Conservation (phyloP, 2,329 filamentous ascomycete genomes). For the Alternaria sp. region DNA sequence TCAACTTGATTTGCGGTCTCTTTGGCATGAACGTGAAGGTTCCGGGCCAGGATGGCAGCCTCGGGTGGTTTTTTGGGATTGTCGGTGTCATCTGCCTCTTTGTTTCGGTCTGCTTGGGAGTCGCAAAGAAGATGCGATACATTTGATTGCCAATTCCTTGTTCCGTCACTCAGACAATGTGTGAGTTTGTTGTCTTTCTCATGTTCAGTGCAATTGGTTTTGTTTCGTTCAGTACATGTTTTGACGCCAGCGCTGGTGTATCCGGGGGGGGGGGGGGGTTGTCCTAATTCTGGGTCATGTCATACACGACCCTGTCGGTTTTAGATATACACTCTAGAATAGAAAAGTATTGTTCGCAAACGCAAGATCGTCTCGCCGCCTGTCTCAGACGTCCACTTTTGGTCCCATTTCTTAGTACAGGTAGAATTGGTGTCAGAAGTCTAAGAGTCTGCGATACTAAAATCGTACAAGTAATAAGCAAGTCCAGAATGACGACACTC, state of each 20-base stretch:
- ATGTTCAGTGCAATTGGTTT: background rate
- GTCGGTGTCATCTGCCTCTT: constrained; percentile 63
- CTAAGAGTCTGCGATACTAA: background rate
- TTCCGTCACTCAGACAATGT: constrained; percentile 1
- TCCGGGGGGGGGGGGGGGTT: constrained; percentile 10
- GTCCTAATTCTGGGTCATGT: constrained; percentile 10
- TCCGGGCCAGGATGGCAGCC: constrained; percentile 64
- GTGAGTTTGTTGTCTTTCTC: constrained; percentile 8
- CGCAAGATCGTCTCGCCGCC: background rate
- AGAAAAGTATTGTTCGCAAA: constrained; percentile 19
- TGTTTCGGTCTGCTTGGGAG: constrained; percentile 50
- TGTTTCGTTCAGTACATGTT: constrained; percentile 6
- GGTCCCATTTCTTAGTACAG: background rate
- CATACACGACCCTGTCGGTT: constrained; percentile 14
- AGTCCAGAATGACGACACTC: background rate
- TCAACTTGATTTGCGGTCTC: constrained; percentile 88
- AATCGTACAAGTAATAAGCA: background rate
- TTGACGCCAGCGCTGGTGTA: constrained; percentile 20
- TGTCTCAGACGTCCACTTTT: background rate
- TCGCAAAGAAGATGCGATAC: constrained; percentile 56
- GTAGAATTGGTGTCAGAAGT: background rate
- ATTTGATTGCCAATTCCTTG: constrained; percentile 43
- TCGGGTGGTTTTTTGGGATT: constrained; percentile 69
- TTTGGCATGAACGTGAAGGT: constrained; percentile 89
- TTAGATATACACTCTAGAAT: constrained; percentile 17